Evolutionary conservation across 2,329 filamentous ascomycete genomes (phyloP), one percentile per base, ranked within the genome.

Genomic region (Fusarium redolens): DNA sequence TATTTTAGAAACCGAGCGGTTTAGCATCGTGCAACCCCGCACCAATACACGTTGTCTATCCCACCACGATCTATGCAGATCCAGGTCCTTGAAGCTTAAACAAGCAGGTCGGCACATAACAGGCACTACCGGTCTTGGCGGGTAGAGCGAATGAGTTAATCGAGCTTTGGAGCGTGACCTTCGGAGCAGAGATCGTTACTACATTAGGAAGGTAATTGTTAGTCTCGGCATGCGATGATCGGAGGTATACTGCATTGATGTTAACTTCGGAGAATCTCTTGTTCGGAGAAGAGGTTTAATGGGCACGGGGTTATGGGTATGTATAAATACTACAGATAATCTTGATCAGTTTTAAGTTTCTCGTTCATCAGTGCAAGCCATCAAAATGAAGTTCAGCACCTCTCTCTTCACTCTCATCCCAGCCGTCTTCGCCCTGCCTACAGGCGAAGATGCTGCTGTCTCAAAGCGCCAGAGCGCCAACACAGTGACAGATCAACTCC

Each of bases 401-500:
- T 15, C 72, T 38, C 20, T 82, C 35, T 31, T 79, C 47, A 58
- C 68, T 3, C 61, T 81, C 4, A 59, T 73, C 15, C 69, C 78
- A 5, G 73, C 52, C 11, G 79, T 61, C 14, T 52, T 77, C 25
- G 79, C 79, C 33, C 48, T 77, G 1, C 78, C 79, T 4, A 38
- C 67, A 0, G 38, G 56, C 22, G 37, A 61, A 14, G 72, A 67
- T 35, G 69, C 31, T 9, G 41, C 56, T 18, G 48, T 73, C 33
- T 50, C 57, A 7, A 69, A 64, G 35, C 78, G 76, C 28, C 76
- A 80, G 57, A 77, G 65, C 33, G 54, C 64, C 38, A 73, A 65
- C 22, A 55, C 78, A 12, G 76, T 82, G 20, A 87, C 85, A 3
- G 87, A 89, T 67, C 66, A 81, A 37, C 82, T 87, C 30, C 79